Percentiles rank a stretch among this genome's conserved stretches.
phyloP scores from a whole-genome alignment of 1,139 yeast genomes.

The Hemisphaericaspora subhashii region DNA sequence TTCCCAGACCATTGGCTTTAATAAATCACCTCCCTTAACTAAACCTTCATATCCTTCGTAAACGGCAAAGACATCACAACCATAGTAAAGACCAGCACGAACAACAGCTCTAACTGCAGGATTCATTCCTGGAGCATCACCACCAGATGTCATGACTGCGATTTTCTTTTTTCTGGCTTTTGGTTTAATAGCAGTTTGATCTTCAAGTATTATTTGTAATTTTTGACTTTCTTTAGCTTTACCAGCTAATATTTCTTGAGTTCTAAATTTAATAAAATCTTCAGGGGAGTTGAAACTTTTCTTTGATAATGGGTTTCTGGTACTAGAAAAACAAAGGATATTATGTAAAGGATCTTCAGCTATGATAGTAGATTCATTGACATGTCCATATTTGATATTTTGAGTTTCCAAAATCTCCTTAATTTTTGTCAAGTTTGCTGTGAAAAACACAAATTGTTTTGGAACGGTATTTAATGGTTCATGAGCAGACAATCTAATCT shows the following conservation, averaged over 20 bases:
- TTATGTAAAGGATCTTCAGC: constrained; percentile 61
- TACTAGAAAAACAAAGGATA: constrained; percentile 44
- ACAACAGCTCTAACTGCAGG: constrained; percentile 94
- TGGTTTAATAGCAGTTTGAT: constrained; percentile 5
- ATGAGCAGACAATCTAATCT: constrained; percentile 51
- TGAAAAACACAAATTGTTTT: constrained; percentile 50
- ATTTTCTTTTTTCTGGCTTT: constrained; percentile 51
- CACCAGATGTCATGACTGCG: constrained; percentile 97
- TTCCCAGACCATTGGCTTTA: constrained; percentile 82
- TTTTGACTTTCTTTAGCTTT: constrained; percentile 3
- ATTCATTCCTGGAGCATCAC: constrained; percentile 99
- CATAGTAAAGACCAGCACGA: constrained; percentile 80
- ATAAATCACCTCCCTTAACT: constrained; percentile 77
- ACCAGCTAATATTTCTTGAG: constrained; percentile 11
- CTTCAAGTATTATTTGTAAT: constrained; percentile 15
- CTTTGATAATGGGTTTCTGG: constrained; percentile 28
- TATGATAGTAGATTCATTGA: constrained; percentile 20
- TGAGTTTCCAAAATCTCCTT: constrained; percentile 31
- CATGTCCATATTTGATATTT: constrained; percentile 18
- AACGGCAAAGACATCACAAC: constrained; percentile 93
- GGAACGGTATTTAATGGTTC: constrained; percentile 23
- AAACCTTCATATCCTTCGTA: constrained; percentile 96
- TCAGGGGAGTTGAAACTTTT: constrained; percentile 29
- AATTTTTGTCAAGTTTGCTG: constrained; percentile 46
- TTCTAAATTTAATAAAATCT: constrained; percentile 21